Percentiles rank a stretch among this genome's conserved stretches.
Conservation (phyloP, 2,329 filamentous ascomycete genomes). For the Aspergillus spinulosporus region DNA sequence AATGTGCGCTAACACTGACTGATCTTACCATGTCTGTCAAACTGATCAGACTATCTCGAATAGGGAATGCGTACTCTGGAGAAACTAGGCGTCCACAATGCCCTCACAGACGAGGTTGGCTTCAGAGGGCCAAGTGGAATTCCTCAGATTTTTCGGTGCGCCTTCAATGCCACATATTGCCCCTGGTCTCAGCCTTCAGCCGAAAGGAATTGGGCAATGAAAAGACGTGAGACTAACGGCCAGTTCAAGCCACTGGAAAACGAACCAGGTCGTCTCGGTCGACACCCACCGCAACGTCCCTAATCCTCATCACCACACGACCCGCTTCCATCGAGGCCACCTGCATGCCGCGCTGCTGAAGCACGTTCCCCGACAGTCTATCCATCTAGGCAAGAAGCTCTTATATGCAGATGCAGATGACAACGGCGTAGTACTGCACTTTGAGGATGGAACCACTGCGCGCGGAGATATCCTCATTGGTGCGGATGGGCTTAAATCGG, state of each 20-base stretch:
- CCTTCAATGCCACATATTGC: too few species aligned
- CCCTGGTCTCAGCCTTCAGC: too few species aligned
- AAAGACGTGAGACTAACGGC: too few species aligned
- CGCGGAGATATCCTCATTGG: conserved; percentile 53
- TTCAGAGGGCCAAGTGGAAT: conserved; percentile 44
- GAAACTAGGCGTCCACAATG: conserved; percentile 51
- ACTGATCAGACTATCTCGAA: too few species aligned
- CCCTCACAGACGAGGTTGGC: conserved; percentile 44
- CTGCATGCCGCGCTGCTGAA: conserved; percentile 52
- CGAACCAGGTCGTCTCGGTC: conserved; percentile 48
- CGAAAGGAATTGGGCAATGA: too few species aligned
- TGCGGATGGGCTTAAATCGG: conserved; percentile 56
- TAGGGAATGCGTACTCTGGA: conserved; percentile 52
- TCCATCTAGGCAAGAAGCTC: conserved; percentile 50
- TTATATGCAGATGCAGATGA: conserved; percentile 36
- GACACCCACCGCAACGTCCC: conserved; percentile 35
- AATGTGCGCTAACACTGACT: conserved; percentile 38
- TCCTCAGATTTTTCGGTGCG: conserved; percentile 51
- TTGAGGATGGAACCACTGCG: conserved; percentile 50
- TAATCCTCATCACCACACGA: conserved; percentile 42
- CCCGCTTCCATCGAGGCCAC: conserved; percentile 52
- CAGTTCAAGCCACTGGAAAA: conserved; percentile 41
- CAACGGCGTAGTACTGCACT: conserved; percentile 40
- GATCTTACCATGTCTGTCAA: too few species aligned
- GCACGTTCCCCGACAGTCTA: conserved; percentile 44